Evolutionary conservation across 148 eudicot genomes (phyloP).

Genomic region (Silene uniflora): DNA sequence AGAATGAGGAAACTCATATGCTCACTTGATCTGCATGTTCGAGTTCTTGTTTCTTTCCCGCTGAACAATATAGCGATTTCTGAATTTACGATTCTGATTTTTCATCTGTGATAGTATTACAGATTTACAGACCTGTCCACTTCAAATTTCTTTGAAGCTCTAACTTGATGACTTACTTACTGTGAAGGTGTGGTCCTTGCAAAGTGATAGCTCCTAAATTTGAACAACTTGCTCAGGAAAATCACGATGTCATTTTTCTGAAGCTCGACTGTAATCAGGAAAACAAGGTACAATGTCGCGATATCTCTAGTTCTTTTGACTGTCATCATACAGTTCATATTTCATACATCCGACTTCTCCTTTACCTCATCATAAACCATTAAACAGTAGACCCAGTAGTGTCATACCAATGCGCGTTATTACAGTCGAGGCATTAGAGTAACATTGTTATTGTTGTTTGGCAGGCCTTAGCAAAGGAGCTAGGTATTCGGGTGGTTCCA

Average conservation of each 20-base stretch:
- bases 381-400: too few species aligned
- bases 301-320: background rate
- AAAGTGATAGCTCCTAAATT: conserved; percentile 87
- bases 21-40: too few species aligned
- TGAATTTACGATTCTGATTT: background rate
- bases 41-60: too few species aligned
- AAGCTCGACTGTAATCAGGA: conserved; percentile 93
- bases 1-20: too few species aligned
- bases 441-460: conserved; percentile 13
- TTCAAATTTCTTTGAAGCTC: background rate
- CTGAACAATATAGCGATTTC: background rate
- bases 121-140: too few species aligned
- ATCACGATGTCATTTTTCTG: conserved; percentile 61
- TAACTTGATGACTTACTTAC: conserved; percentile 7
- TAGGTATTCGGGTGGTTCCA: conserved; percentile 78
- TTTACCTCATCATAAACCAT: too few species aligned
- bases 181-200: conserved; percentile 89
- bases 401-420: background rate
- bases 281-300: conserved; percentile 44
- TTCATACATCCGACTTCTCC: background rate
- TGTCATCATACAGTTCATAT: background rate
- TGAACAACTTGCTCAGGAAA: conserved; percentile 59
- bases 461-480: conserved; percentile 86
- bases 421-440: too few species aligned
- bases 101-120: too few species aligned